Evolutionary conservation across 148 eudicot species (phyloP).

Genomic region (Camellia lanceoleosa): DNA sequence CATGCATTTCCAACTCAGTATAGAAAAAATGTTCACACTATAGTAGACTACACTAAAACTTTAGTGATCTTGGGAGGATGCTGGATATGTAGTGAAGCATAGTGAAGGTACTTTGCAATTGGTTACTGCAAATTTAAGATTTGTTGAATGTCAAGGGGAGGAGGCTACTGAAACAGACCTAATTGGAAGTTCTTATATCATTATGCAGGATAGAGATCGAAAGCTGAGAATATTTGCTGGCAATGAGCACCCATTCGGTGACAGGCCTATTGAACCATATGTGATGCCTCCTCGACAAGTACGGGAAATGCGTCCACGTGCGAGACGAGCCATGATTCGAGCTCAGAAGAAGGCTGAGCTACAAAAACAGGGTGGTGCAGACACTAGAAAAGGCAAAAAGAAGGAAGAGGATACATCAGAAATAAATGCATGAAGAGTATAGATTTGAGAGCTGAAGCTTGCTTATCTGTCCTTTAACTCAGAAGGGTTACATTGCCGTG

Average conservation of each 20-base stretch:
- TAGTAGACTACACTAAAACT: too few relatives aligned
- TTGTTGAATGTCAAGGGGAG: too few relatives aligned
- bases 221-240: conserved; percentile 87
- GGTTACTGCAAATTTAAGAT: too few relatives aligned
- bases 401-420: conserved; percentile 36
- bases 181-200: neutral
- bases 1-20: too few relatives aligned
- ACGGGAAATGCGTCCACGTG: conserved; percentile 90
- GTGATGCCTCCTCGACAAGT: conserved; percentile 84
- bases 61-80: too few relatives aligned
- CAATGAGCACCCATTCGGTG: conserved; percentile 84
- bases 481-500: neutral
- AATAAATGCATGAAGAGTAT: conserved; percentile 16
- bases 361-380: conserved; percentile 28
- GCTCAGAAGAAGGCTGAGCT: conserved; percentile 77
- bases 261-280: conserved; percentile 69
- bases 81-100: too few relatives aligned
- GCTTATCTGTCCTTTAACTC: neutral
- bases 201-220: conserved; percentile 28
- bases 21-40: too few relatives aligned
- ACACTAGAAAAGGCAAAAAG: conserved; percentile 39
- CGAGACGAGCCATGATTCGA: conserved; percentile 79
- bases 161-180: neutral
- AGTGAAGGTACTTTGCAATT: too few relatives aligned
- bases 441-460: neutral